phyloP scores from a whole-genome alignment of 1,284 basidiomycete species.

The Chalciporus sp. region DNA sequence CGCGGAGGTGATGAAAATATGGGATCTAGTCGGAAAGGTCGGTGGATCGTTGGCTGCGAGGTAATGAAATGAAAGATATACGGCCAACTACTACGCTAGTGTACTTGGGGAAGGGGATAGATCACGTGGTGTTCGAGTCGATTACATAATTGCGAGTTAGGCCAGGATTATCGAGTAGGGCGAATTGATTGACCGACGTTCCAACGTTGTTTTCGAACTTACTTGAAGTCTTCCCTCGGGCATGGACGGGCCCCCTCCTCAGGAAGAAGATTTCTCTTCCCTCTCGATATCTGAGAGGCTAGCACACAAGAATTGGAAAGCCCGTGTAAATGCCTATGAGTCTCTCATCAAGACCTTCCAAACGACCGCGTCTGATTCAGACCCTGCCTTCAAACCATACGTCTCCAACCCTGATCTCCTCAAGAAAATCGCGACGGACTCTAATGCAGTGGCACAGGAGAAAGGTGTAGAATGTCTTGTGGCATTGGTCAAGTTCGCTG shows the following conservation, averaged over 20 bases:
- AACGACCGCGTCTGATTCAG: conserved; percentile 87
- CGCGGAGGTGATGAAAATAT: conserved; percentile 53
- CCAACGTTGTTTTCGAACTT: conserved; percentile 13
- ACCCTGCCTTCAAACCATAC: conserved; percentile 93
- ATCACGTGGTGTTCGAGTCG: conserved; percentile 26
- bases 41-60: conserved; percentile 56
- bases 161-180: conserved; percentile 12
- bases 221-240: conserved; percentile 19
- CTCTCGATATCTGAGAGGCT: conserved; percentile 85
- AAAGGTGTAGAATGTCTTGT: conserved; percentile 90
- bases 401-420: conserved; percentile 75
- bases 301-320: conserved; percentile 98
- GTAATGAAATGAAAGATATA: no score
- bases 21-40: conserved; percentile 59
- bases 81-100: no score
- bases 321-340: conserved; percentile 92
- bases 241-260: conserved; percentile 90
- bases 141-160: conserved; percentile 27
- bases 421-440: conserved; percentile 87
- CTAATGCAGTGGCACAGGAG: conserved; percentile 98
- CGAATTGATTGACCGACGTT: neutral
- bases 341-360: conserved; percentile 85
- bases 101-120: conserved; percentile 7
- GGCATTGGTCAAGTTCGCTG: conserved; percentile 88
- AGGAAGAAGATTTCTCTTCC: conserved; percentile 91